Base-by-base conservation (phyloP, 2,329 filamentous ascomycete species). In the Bimuria novae-zelandiae region DNA sequence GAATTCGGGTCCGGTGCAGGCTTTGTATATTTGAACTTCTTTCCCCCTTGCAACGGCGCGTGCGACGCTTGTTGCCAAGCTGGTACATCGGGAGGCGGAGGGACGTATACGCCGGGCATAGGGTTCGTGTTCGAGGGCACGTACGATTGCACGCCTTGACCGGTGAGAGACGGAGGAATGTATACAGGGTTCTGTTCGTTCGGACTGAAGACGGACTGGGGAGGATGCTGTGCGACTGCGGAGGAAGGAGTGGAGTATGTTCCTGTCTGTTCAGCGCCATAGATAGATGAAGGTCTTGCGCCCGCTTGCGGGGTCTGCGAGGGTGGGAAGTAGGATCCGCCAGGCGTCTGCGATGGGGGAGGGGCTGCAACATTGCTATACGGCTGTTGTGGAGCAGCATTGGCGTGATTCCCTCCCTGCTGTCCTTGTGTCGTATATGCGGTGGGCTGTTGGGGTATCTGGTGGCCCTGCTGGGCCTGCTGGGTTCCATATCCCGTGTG, bases 1-100 rank as follows among this genome's bases (percentile, higher is more conserved):
- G 61, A 61, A 21, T 53, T 61, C 10, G 67, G 61, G 29, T 70
- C 62, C n/a, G 63, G 62, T 10, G 35, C 59, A 6, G 69, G 63
- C 35, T 64, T 69, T 4, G 67, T 65, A 35, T 72, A 71, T 27
- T 50, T 69, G 51, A 67, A 73, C 48, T 66, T 71, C 55, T 67
- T 68, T 7, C 58, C 64, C 12, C 64, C 60, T 33, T 72, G 69
- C n/a, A 67, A 52, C 8, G 69, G 65, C 10, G 69, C 67, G 57
- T 72, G 69, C 32, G 70, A 65, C n/a, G 64, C 61, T 39, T 73
- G 72, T 37, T 72, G 66, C 72, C 71, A 74, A 32, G 68, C 68
- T 23, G 70, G 67, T 30, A 71, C 57, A 55, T 71, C 70, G 27
- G 71, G 70, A 8, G 71, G 69, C 5, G 71, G 70, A 57, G 71